A percentile compares a stretch with the other conserved stretches of the same genome.
phyloP scores from a whole-genome alignment of 2,329 filamentous ascomycete genomes.

The Cladosporium oxysporum region DNA sequence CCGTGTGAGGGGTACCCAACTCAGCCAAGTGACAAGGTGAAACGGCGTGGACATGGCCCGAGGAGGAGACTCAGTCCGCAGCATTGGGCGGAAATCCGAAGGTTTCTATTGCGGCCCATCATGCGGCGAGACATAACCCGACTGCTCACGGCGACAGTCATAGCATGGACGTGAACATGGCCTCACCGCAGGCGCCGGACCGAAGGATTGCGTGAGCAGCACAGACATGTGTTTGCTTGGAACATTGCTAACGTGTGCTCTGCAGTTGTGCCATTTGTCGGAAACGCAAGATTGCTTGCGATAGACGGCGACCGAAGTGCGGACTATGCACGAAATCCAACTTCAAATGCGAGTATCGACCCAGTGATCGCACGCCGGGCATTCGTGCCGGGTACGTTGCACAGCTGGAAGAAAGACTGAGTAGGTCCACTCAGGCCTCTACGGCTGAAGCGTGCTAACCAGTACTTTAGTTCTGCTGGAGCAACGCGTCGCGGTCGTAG shows the following conservation, averaged over 20 bases:
- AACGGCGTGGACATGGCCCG: conserved; percentile 1
- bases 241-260: neutral
- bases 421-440: conserved; percentile 25
- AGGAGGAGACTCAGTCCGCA: neutral
- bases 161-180: neutral
- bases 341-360: conserved; percentile 32
- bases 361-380: conserved; percentile 28
- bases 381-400: conserved; percentile 51
- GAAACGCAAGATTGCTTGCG: conserved; percentile 32
- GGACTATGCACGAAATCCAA: conserved; percentile 27
- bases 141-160: neutral
- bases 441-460: neutral
- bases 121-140: conserved; percentile 6
- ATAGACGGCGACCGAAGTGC: conserved; percentile 31
- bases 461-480: neutral
- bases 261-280: conserved; percentile 33
- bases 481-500: neutral
- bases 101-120: neutral
- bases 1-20: neutral
- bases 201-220: conserved; percentile 19
- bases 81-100: neutral
- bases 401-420: conserved; percentile 39
- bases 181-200: neutral
- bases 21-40: neutral
- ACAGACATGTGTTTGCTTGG: neutral